These are phyloP conservation scores for Adansonia grandidieri DNA, from an alignment of 441 rosid genomes.

Conservation along the genomic window DNA sequence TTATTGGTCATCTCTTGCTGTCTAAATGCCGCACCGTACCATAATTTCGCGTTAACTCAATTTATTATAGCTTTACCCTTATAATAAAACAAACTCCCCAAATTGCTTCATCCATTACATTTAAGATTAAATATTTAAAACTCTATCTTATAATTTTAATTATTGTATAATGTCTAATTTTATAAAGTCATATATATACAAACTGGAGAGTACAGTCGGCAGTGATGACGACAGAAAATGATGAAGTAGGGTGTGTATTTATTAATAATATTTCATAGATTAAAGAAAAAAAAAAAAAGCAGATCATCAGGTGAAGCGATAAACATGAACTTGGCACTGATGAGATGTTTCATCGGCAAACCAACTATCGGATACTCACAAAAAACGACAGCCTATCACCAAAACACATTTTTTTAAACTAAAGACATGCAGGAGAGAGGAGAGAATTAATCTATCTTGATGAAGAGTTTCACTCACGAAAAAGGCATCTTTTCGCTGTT, in stretches of 20 bases:
- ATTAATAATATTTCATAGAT: conserved; percentile 1
- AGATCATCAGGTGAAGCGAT: background rate
- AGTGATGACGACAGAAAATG: background rate
- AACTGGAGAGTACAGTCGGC: conserved; percentile 5
- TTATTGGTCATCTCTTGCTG: background rate
- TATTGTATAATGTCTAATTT: background rate
- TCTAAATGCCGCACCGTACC: background rate
- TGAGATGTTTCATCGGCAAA: conserved; percentile 34
- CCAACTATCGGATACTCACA: conserved; percentile 40
- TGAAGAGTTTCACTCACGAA: conserved; percentile 21
- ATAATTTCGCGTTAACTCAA: background rate
- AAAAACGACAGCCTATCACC: conserved; percentile 45
- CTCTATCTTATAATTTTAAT: background rate
- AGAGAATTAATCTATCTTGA: background rate
- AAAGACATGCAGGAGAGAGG: background rate
- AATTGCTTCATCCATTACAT: background rate
- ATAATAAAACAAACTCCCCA: background rate
- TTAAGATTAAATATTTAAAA: background rate
- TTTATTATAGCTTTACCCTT: background rate
- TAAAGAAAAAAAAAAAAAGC: background rate
- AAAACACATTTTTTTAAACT: background rate
- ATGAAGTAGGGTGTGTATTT: conserved; percentile 10
- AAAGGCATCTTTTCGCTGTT: conserved; percentile 11
- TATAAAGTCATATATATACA: background rate
- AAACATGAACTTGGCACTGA: background rate